Base-by-base conservation (phyloP, 164 flowering plant genomes). In the Protea cynaroides region DNA sequence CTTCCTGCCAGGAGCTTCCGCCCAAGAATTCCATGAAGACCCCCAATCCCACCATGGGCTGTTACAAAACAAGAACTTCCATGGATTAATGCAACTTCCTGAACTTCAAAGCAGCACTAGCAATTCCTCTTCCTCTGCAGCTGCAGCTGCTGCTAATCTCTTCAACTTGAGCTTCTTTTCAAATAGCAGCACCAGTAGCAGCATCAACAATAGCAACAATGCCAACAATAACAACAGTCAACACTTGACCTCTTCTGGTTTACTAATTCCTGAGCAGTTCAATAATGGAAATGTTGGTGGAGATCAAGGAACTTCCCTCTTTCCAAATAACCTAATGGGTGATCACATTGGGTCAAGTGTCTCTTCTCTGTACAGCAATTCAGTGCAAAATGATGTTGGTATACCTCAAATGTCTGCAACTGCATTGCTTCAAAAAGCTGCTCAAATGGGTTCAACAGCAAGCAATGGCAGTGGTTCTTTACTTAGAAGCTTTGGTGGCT, bases 331-430 rank as follows among this genome's bases (percentile, higher is more conserved):
- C 64, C 65, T 80, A 34, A 71, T 71, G 56, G 75, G 76, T 38
- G 78, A 73, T 58, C 78, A 72, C 12, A 58, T 78, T 57, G 68
- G 67, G 8, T 68, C 80, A 0, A 62, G 65, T 50, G 54, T 75
- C 22, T 62, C 84, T 38, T 80, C 82, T 54, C 76, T 80, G 15
- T 82, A 64, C 59, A 73, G 61, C 66, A 22, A 50, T 38, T 61
- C 79, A 17, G 12, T 72, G 34, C 84, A 75, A 56, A 66, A 70
- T n/a, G 78, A 77, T 5, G 58, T 52, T 53, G 59, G 69, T 2
- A 38, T 71, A 24, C 77, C 90, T 1, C 87, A 84, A 40, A 84
- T 87, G 92, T 87, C 96, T 11, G 96, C 98, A 1, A 92, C 97
- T 10, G 92, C 94, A 37, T 65, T 90, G 74, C 92, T 90, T 23